Percentiles rank a stretch among this genome's conserved stretches.
phyloP scores from a whole-genome alignment of 164 flowering plant species.

The Hamamelis virginiana region DNA sequence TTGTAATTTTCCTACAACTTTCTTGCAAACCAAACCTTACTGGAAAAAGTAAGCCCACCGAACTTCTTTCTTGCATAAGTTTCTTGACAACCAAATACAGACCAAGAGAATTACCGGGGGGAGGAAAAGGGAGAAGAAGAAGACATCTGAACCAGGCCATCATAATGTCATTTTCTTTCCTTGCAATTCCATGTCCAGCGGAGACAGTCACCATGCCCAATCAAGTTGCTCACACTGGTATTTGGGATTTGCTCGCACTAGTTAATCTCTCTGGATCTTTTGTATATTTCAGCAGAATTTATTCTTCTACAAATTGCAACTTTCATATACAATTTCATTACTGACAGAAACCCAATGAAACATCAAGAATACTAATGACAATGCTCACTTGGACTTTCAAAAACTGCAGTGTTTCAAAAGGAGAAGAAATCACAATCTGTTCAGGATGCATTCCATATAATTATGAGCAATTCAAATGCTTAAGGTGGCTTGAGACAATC shows the following conservation, averaged over 20 bases:
- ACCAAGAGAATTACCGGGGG: no score
- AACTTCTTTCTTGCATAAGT: no score
- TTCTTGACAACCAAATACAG: no score
- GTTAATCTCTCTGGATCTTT: background rate
- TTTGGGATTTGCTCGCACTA: conserved; percentile 37
- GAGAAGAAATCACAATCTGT: conserved; percentile 18
- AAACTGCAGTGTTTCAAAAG: conserved; percentile 28
- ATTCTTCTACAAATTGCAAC: no score
- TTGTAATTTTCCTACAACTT: no score
- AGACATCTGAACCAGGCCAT: no score
- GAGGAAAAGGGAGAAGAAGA: no score
- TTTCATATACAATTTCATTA: background rate
- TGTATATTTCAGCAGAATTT: background rate
- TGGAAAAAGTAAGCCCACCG: no score
- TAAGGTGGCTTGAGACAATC: no score
- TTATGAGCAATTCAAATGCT: conserved; percentile 19
- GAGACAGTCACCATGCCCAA: conserved; percentile 34
- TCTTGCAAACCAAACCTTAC: no score
- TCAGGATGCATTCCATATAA: conserved; percentile 28
- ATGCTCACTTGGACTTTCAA: conserved; percentile 26
- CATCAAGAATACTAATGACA: background rate
- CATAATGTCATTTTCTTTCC: background rate
- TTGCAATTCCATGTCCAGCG: conserved; percentile 23
- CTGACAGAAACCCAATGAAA: conserved; percentile 25
- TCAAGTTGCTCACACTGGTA: conserved; percentile 32